phyloP scores from a whole-genome alignment of 1,139 yeast species.

The Kurtzmaniella quercitrusa region DNA sequence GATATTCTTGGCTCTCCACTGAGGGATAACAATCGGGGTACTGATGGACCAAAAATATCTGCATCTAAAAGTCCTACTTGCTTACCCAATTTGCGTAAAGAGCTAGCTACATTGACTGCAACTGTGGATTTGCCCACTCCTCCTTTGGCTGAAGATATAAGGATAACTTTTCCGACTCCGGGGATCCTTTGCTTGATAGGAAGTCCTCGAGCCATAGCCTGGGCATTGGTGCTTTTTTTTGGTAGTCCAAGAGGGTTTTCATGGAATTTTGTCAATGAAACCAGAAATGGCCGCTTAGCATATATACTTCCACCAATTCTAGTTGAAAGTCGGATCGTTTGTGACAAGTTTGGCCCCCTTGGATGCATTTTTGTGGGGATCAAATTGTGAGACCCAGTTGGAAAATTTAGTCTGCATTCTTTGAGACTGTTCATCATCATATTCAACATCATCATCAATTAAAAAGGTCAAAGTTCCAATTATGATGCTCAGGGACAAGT shows the following conservation, averaged over 20 bases:
- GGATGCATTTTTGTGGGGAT: too few relatives aligned
- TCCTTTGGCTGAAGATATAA: conserved; percentile 79
- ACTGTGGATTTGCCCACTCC: conserved; percentile 67
- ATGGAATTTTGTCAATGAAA: conserved; percentile 11
- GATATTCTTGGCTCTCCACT: conserved; percentile 64
- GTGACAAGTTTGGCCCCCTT: too few relatives aligned
- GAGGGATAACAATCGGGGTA: conserved; percentile 65
- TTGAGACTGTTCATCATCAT: too few relatives aligned
- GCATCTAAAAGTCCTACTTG: conserved; percentile 72
- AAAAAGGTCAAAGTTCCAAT: not conserved
- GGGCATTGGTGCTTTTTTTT: conserved; percentile 20
- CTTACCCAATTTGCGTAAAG: conserved; percentile 51
- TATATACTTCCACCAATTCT: not conserved
- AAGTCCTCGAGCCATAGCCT: conserved; percentile 43
- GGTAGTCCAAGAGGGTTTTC: conserved; percentile 54
- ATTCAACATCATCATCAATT: too few relatives aligned
- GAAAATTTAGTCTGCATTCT: not conserved
- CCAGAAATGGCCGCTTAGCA: not conserved
- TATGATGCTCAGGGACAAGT: not conserved
- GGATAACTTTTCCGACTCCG: conserved; percentile 55
- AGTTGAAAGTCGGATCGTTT: not conserved
- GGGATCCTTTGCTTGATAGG: conserved; percentile 56
- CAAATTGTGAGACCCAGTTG: not conserved
- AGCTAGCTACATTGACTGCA: conserved; percentile 62
- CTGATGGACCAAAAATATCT: conserved; percentile 81